Evolutionary conservation across 768 basidiomycete genomes (phyloP), one percentile per base, ranked within the genome.

Genomic region (Naganishia vishniacii): DNA sequence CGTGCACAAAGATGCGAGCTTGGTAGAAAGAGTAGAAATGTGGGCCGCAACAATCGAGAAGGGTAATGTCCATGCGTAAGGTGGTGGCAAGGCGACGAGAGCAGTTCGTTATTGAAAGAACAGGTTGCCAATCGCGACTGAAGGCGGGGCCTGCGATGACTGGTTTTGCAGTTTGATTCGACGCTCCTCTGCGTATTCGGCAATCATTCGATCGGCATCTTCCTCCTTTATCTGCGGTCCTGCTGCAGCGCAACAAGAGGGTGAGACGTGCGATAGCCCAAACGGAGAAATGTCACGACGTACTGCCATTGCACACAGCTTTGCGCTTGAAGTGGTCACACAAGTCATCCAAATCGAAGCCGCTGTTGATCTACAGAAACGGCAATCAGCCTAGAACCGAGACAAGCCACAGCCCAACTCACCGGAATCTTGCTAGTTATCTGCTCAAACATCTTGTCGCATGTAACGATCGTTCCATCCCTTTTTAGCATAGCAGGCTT

Each of bases 331-430:
- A 73, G 47, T 70, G 69, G 41, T 71, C 71, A 65, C 75, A 77
- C 23, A 77, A 67, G 64, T 77, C 75, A 51, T 77, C 75, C 37
- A 77, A 70, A 40, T 75, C 66, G 20, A 77, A 63, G 7, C 65
- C 65, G 29, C 53, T 46, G 44, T 61, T 58, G 2, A 67, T 46
- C 65, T 66, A 49, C n/a, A 41, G 5, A 2, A 40, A 18, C 37
- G 15, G 53, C 49, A 25, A 34, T 56, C n/a, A 56, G 53, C 37
- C 8, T 13, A 18, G 15, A 12, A 4, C 4, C 15, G 9, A 9
- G 8, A 56, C 23, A 15, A 31, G 25, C 32, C 20, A 20, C n/a
- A 4, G 7, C 20, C 37, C 3, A 13, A 68, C 72, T 65, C 49
- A 72, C 71, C 48, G 48, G 31, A 56, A 71, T 34, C 40, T 68